These are phyloP conservation scores for Skeletonema menzelii DNA, from an alignment of 108 stramenopile genomes.

Conservation along the genomic window DNA sequence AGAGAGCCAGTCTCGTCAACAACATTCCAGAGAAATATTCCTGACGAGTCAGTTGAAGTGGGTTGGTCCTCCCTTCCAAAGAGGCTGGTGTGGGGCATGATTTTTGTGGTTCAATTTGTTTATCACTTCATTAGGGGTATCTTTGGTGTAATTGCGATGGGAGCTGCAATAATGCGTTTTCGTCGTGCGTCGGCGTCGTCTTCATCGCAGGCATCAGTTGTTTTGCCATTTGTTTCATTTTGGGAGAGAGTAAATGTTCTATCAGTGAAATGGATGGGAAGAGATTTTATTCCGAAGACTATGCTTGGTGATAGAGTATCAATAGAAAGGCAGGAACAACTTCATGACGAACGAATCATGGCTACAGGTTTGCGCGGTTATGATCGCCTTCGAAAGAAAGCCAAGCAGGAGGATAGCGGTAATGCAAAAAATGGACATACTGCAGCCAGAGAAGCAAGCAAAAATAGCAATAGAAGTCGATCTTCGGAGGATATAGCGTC, in stretches of 20 bases:
- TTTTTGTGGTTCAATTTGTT: constrained; percentile 21
- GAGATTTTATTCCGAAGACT: constrained; percentile 35
- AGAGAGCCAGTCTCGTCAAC: neutral
- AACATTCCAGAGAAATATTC: constrained; percentile 7
- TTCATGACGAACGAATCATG: constrained; percentile 39
- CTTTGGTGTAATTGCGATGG: constrained; percentile 37
- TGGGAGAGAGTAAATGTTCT: constrained; percentile 40
- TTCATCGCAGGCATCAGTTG: constrained; percentile 18
- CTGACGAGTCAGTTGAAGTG: constrained; percentile 1
- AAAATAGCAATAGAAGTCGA: neutral
- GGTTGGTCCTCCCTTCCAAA: constrained; percentile 26
- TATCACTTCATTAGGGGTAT: constrained; percentile 22
- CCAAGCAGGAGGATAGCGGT: neutral
- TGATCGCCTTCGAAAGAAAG: constrained; percentile 2
- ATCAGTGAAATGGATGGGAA: constrained; percentile 16
- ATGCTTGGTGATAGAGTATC: constrained; percentile 42
- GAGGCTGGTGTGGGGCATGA: constrained; percentile 10
- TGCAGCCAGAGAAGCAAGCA: neutral
- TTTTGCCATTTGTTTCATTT: constrained; percentile 40
- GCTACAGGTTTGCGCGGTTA: constrained; percentile 47
- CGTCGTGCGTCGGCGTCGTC: constrained; percentile 44
- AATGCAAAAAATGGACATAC: neutral
- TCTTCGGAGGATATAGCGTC: constrained; percentile 3
- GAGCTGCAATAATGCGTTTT: constrained; percentile 44
- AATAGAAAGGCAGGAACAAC: constrained; percentile 19